Evolutionary conservation across 345 rosid genomes (phyloP), one percentile per base, ranked within the genome.

Genomic region (Euphorbia peplus): DNA sequence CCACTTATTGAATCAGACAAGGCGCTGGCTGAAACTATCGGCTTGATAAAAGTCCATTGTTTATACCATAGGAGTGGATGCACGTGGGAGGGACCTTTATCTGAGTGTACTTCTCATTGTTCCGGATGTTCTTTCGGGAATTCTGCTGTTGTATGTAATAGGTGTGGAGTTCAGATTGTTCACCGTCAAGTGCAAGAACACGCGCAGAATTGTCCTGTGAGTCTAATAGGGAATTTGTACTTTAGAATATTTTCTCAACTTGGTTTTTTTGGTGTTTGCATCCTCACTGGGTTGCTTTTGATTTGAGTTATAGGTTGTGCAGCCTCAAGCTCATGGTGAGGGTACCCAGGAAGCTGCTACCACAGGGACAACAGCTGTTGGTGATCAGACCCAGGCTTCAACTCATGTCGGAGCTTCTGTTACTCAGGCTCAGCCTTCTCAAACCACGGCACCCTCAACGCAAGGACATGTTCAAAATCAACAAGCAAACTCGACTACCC

Each of bases 11-110:
- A 87, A 71, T 86, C 93, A 8, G 86, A 89, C 72, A 83, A 75
- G 69, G 55, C 73, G 35, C 78, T 91, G 35, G 90, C 91, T 30
- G 91, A 89, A 63, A 75, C 90, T 56, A 87, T 91, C 73, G 85
- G 84, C 73, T 83, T 83, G 71, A 78, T 81, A 63, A 70, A 63
- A 2, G 93, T 91, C 58, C 83, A 81, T 56, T 91, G 96, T 72
- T 76, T 87, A 24, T 91, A 82, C 69, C 79, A 87, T 70, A 84
- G 84, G 78, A 91, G 97, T 75, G 97, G 97, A 51, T 91, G 97
- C 69, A 72, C 88, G 6, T 91, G 97, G 97, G 85, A 86, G 66
- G 97, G 96, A 39, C 68, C 86, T 41, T 73, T 91, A 25, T 79
- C 85, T 47, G 91, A 86, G 16, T 86, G 91, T 72, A 67, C 86